A percentile compares a stretch with the other conserved stretches of the same genome.
These are phyloP conservation scores for Cyclocybe cylindracea DNA, from an alignment of 768 basidiomycete species.

Conservation along the genomic window DNA sequence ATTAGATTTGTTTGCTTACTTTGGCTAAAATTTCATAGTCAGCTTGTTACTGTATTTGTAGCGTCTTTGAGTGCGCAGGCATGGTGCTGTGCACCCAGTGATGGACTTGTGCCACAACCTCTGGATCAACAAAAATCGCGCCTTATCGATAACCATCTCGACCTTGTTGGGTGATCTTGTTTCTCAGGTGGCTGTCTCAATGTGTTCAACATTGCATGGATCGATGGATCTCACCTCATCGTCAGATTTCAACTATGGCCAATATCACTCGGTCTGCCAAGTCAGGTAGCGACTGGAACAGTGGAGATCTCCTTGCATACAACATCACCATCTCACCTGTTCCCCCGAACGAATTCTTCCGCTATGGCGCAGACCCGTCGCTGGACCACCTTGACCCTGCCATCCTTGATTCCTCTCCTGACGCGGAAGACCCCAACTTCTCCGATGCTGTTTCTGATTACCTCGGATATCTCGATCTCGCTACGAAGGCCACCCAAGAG, in stretches of 20 bases:
- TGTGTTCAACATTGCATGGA: too few relatives aligned
- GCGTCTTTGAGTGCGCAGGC: too few relatives aligned
- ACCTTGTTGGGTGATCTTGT: too few relatives aligned
- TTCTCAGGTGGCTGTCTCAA: too few relatives aligned
- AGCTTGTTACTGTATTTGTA: too few relatives aligned
- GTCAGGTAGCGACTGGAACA: slow-evolving; percentile 20
- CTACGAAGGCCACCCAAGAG: slow-evolving; percentile 18
- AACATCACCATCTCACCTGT: slow-evolving; percentile 21
- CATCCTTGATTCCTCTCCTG: slow-evolving; percentile 21
- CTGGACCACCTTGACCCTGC: slow-evolving; percentile 24
- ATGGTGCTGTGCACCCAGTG: too few relatives aligned
- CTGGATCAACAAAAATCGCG: too few relatives aligned
- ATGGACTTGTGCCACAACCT: too few relatives aligned
- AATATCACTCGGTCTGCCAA: slow-evolving; percentile 21
- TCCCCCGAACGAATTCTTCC: slow-evolving; percentile 21
- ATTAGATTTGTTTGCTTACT: too few relatives aligned
- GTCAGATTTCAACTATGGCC: slow-evolving; percentile 19
- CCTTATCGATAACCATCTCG: too few relatives aligned
- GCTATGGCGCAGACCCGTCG: slow-evolving; percentile 19
- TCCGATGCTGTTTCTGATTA: slow-evolving; percentile 18
- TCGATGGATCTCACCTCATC: slow-evolving; percentile 3
- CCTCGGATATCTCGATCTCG: slow-evolving; percentile 23
- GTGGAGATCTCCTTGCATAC: slow-evolving; percentile 23
- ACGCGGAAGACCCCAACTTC: slow-evolving; percentile 16
- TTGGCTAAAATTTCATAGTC: too few relatives aligned